Conservation (phyloP, 2,329 filamentous ascomycete species). For the Dactylellina parvicollis region DNA sequence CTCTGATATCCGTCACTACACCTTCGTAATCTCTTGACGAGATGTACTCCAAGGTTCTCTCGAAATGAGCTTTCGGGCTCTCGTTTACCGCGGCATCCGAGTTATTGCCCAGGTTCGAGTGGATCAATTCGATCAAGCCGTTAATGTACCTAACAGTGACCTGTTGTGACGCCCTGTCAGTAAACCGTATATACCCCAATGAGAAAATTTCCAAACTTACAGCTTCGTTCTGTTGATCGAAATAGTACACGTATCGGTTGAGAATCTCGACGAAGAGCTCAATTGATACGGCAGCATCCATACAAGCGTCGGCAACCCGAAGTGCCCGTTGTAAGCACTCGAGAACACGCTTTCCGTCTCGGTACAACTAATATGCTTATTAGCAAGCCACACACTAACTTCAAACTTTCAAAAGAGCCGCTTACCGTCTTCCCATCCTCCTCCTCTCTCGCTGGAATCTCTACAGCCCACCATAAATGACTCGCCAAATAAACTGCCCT, state of each 20-base stretch:
- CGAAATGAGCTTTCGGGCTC: conserved; percentile 90
- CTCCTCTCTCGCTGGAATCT: conserved; percentile 78
- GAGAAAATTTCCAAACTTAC: conserved; percentile 64
- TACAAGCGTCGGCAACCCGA: conserved; percentile 95
- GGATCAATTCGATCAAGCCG: conserved; percentile 95
- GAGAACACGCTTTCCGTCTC: conserved; percentile 94
- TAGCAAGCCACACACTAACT: conserved; percentile 42
- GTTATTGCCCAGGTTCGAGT: conserved; percentile 91
- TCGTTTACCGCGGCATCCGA: conserved; percentile 84
- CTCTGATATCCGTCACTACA: conserved; percentile 75
- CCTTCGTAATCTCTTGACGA: conserved; percentile 90
- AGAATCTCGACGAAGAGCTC: conserved; percentile 98
- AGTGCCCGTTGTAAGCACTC: conserved; percentile 96
- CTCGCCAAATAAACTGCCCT: conserved; percentile 95
- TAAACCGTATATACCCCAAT: background rate
- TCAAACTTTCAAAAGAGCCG: conserved; percentile 55
- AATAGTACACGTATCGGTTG: conserved; percentile 98
- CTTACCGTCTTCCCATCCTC: conserved; percentile 81
- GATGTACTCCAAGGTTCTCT: conserved; percentile 94
- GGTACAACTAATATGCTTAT: conserved; percentile 75
- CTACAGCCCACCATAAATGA: conserved; percentile 97
- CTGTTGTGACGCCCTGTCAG: conserved; percentile 60
- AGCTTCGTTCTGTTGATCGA: conserved; percentile 98
- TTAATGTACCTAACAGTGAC: conserved; percentile 98
- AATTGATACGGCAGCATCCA: conserved; percentile 83